Percentiles rank a stretch among this genome's conserved stretches.
phyloP scores from a whole-genome alignment of 495 filamentous ascomycete genomes.

The Tirmania nivea region DNA sequence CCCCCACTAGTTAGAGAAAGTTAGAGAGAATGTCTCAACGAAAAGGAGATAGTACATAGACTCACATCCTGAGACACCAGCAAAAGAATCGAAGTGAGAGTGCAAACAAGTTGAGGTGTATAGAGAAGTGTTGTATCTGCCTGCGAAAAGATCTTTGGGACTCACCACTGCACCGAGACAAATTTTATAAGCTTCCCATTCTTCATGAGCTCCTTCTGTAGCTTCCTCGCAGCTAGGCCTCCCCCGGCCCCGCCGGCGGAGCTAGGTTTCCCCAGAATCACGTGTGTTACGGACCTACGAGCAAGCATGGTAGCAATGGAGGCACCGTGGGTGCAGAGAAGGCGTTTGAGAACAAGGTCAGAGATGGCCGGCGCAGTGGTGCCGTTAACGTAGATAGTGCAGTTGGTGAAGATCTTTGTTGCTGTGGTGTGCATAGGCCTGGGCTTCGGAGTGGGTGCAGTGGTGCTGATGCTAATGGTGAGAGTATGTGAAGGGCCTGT shows the following conservation, averaged over 20 bases:
- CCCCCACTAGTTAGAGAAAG: no score
- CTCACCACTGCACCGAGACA: conserved; percentile 65
- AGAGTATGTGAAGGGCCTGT: no score
- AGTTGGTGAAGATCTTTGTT: conserved; percentile 8
- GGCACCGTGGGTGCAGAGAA: conserved; percentile 54
- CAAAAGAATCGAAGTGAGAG: no score
- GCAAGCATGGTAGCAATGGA: conserved; percentile 42
- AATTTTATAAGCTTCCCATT: conserved; percentile 43
- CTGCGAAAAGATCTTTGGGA: conserved; percentile 1
- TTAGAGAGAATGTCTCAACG: no score
- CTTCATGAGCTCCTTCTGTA: conserved; percentile 58
- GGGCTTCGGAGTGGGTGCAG: background rate
- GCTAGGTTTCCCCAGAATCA: conserved; percentile 40
- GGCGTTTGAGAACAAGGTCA: conserved; percentile 65
- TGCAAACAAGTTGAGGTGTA: no score
- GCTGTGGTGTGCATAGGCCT: background rate
- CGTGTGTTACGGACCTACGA: conserved; percentile 59
- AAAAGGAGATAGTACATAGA: no score
- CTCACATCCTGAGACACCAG: no score
- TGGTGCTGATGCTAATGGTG: no score
- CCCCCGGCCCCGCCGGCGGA: conserved; percentile 35
- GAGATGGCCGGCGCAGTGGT: conserved; percentile 60
- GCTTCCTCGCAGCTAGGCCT: conserved; percentile 56
- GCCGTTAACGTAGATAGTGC: conserved; percentile 63
- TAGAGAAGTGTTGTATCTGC: no score